Evolutionary conservation across 768 basidiomycete genomes (phyloP).

Genomic region (Omphalotus guepiniiformis): DNA sequence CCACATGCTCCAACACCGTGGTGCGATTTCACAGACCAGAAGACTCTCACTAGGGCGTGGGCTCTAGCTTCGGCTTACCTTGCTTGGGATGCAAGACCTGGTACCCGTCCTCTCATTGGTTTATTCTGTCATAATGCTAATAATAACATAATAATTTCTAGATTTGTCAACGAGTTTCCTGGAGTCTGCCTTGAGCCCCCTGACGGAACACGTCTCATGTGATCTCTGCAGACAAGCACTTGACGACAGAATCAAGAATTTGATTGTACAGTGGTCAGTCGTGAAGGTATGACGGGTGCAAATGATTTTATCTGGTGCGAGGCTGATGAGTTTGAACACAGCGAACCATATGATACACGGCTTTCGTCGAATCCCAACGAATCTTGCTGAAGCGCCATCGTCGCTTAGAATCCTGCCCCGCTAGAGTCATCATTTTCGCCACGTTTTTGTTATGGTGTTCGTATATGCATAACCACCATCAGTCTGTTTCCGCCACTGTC

Average conservation of each 20-base stretch:
- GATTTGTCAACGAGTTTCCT: conserved; percentile 72
- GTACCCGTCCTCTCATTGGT: conserved; percentile 31
- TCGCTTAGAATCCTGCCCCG: background rate
- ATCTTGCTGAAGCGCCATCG: background rate
- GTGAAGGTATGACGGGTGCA: conserved; percentile 54
- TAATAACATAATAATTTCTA: conserved; percentile 24
- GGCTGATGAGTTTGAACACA: too few species aligned
- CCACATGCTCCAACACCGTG: conserved; percentile 65
- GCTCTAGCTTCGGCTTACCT: conserved; percentile 79
- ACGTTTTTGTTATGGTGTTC: background rate
- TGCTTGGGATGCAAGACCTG: conserved; percentile 80
- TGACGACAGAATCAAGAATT: conserved; percentile 59
- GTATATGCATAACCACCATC: background rate
- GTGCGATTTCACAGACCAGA: conserved; percentile 75
- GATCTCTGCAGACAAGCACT: conserved; percentile 63
- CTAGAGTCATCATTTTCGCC: background rate
- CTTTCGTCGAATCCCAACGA: background rate
- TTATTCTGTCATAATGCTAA: background rate
- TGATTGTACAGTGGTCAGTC: conserved; percentile 73
- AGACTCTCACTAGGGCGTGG: conserved; percentile 77
- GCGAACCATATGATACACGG: conserved; percentile 49
- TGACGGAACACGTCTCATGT: conserved; percentile 66
- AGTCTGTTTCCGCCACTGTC: background rate
- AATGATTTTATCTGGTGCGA: conserved; percentile 10
- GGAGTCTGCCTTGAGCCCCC: conserved; percentile 66